phyloP scores from a whole-genome alignment of 2,329 filamentous ascomycete species.

The Phyllosticta ampelicida region DNA sequence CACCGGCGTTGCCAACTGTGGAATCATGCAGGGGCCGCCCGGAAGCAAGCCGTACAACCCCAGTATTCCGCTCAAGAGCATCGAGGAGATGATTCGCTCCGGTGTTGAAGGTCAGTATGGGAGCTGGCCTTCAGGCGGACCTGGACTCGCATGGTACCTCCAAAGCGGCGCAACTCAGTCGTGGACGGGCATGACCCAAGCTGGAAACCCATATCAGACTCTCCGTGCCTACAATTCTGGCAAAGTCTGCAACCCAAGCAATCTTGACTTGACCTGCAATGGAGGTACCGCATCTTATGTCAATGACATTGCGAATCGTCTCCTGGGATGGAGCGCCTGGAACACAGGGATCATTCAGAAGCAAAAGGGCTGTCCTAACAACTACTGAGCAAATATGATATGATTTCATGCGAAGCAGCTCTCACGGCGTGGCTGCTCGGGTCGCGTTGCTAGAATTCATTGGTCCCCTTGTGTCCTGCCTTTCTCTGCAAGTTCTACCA shows the following conservation, averaged over 20 bases:
- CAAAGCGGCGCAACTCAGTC: slow-evolving; percentile 1
- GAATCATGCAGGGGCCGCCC: slow-evolving; percentile 14
- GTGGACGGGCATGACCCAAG: not conserved
- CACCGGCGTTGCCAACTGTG: slow-evolving; percentile 12
- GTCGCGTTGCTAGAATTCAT: not conserved
- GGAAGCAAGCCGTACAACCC: slow-evolving; percentile 11
- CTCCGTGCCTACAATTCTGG: slow-evolving; percentile 13
- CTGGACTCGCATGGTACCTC: slow-evolving; percentile 10
- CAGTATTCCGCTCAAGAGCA: slow-evolving; percentile 5
- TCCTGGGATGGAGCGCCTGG: slow-evolving; percentile 16
- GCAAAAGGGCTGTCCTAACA: not conserved
- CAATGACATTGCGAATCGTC: slow-evolving; percentile 16
- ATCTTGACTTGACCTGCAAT: slow-evolving; percentile 6
- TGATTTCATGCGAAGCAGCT: not conserved
- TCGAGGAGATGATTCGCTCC: slow-evolving; percentile 15
- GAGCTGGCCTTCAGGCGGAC: slow-evolving; percentile 6
- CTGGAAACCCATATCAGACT: slow-evolving; percentile 11
- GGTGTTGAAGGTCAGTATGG: slow-evolving; percentile 12
- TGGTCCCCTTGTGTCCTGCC: not conserved
- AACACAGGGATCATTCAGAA: not conserved
- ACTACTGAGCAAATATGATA: not conserved
- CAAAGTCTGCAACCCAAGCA: not conserved
- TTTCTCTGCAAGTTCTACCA: not conserved
- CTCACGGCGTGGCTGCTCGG: not conserved
- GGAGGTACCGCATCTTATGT: slow-evolving; percentile 11